Percentiles rank a stretch among this genome's conserved stretches.
Evolutionary conservation across 192 early-diverging fungal genomes (phyloP).

Genomic region (Backusella westeae): DNA sequence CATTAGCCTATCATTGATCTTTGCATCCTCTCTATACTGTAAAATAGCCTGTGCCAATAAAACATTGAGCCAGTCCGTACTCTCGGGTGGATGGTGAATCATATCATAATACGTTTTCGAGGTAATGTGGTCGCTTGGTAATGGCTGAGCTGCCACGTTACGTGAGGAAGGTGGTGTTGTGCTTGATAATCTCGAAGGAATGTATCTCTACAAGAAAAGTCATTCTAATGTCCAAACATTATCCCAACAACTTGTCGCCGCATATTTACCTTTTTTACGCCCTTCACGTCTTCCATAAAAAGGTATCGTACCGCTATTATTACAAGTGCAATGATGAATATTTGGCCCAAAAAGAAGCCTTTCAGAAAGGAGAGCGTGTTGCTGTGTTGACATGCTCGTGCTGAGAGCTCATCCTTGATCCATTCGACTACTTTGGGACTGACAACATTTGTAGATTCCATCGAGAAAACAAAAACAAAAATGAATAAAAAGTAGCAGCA

Average conservation of each 20-base stretch:
- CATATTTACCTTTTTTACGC: conserved; percentile 30
- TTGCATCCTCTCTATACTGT: conserved; percentile 70
- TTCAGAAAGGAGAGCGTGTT: conserved; percentile 42
- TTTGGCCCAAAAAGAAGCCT: conserved; percentile 49
- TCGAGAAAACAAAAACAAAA: not conserved
- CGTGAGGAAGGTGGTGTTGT: conserved; percentile 44
- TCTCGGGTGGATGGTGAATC: conserved; percentile 58
- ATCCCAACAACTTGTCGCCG: not conserved
- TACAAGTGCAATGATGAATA: conserved; percentile 48
- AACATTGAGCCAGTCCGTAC: conserved; percentile 84
- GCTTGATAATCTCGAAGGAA: conserved; percentile 37
- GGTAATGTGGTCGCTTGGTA: conserved; percentile 48
- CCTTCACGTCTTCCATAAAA: conserved; percentile 48
- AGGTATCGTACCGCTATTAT: conserved; percentile 50
- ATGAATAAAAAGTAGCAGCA: too few species aligned
- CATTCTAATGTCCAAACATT: not conserved
- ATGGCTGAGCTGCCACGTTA: conserved; percentile 43
- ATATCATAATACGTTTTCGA: conserved; percentile 60
- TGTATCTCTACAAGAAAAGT: conserved; percentile 34
- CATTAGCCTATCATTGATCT: conserved; percentile 63
- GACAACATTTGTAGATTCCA: not conserved
- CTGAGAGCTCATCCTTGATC: not conserved
- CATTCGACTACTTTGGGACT: conserved; percentile 4
- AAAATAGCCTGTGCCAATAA: conserved; percentile 74
- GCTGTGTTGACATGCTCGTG: not conserved